phyloP scores from a whole-genome alignment of 2,329 filamentous ascomycete species.

The Aureobasidium pullulans region DNA sequence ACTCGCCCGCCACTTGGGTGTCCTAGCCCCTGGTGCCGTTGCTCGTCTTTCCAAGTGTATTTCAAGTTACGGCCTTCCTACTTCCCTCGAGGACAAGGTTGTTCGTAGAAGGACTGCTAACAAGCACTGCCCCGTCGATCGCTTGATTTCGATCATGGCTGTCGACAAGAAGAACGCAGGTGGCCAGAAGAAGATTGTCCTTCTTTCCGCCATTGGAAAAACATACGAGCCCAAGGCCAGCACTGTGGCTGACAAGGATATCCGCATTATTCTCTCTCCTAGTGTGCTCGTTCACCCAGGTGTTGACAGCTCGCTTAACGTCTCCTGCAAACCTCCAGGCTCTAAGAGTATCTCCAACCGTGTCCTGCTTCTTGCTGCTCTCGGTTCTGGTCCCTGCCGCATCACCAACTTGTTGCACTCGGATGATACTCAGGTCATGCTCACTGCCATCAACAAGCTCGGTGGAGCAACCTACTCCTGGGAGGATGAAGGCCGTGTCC shows the following conservation, averaged over 20 bases:
- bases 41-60: slow-evolving; percentile 88
- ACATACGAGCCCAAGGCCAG: slow-evolving; percentile 83
- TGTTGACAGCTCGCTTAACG: slow-evolving; percentile 56
- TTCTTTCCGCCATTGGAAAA: slow-evolving; percentile 82
- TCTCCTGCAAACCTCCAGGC: slow-evolving; percentile 80
- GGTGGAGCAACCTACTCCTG: slow-evolving; percentile 84
- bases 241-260: slow-evolving; percentile 77
- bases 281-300: slow-evolving; percentile 68
- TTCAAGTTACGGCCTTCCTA: slow-evolving; percentile 85
- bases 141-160: slow-evolving; percentile 85
- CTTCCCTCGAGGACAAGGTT: slow-evolving; percentile 73
- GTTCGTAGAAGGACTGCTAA: slow-evolving; percentile 76
- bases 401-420: slow-evolving; percentile 92
- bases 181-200: slow-evolving; percentile 87
- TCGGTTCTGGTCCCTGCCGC: slow-evolving; percentile 76
- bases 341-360: slow-evolving; percentile 98
- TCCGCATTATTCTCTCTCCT: slow-evolving; percentile 74
- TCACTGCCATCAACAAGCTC: slow-evolving; percentile 79
- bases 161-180: slow-evolving; percentile 99
- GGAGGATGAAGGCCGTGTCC: slow-evolving; percentile 88
- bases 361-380: slow-evolving; percentile 84
- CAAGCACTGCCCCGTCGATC: slow-evolving; percentile 80
- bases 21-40: slow-evolving; percentile 78
- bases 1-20: slow-evolving; percentile 78
- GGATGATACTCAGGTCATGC: slow-evolving; percentile 95